phyloP scores from a whole-genome alignment of 495 filamentous ascomycete genomes.

The Xylona heveae region DNA sequence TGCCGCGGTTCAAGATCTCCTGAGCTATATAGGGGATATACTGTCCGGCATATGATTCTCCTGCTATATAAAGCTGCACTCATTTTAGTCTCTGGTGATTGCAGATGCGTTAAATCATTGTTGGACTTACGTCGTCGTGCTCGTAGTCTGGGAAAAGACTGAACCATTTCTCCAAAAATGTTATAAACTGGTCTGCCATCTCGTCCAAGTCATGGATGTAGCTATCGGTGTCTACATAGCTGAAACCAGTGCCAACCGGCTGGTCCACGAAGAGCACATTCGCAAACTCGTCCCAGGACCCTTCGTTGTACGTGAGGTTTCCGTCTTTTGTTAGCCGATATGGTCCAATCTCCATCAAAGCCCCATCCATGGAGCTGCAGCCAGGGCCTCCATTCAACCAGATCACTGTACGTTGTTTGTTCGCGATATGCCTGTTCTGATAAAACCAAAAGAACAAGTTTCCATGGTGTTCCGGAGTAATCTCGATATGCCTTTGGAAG shows the following conservation, averaged over 20 bases:
- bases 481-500: conserved; percentile 58
- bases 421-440: conserved; percentile 84
- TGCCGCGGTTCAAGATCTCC: conserved; percentile 69
- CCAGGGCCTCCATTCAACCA: conserved; percentile 96
- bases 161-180: conserved; percentile 83
- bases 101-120: not conserved
- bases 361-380: conserved; percentile 92
- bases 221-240: conserved; percentile 74
- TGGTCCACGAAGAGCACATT: conserved; percentile 94
- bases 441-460: conserved; percentile 98
- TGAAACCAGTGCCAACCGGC: conserved; percentile 89
- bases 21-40: conserved; percentile 91
- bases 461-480: conserved; percentile 62
- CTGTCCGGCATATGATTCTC: conserved; percentile 93
- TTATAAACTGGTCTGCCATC: conserved; percentile 76
- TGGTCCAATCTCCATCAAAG: conserved; percentile 92
- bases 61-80: conserved; percentile 67
- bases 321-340: conserved; percentile 66
- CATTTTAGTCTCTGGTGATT: conserved; percentile 10
- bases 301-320: conserved; percentile 60
- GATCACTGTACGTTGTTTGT: conserved; percentile 77
- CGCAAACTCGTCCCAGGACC: conserved; percentile 93
- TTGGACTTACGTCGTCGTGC: conserved; percentile 61
- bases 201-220: conserved; percentile 68
- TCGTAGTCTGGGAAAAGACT: conserved; percentile 78